Evolutionary conservation across 768 basidiomycete genomes (phyloP).

Genomic region (Auriculariales sp.): DNA sequence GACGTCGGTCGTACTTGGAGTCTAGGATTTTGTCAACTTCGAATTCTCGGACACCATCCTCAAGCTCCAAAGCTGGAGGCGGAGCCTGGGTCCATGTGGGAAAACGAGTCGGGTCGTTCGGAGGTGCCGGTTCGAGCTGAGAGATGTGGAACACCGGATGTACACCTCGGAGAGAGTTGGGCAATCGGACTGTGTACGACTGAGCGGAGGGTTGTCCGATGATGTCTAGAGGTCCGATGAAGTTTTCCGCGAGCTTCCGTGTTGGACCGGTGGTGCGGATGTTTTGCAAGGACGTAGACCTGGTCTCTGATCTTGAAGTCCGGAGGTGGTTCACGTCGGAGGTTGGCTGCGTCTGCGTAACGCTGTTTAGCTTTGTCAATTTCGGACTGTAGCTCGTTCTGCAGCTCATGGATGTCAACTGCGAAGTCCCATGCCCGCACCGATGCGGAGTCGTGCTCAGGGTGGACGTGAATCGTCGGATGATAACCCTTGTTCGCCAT

Average conservation of each 20-base stretch:
- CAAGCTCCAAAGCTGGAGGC: conserved; percentile 5
- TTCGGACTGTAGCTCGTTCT: neutral
- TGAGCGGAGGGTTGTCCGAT: conserved; percentile 10
- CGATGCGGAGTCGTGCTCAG: conserved; percentile 2
- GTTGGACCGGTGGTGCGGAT: neutral
- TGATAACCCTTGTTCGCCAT: conserved; percentile 17
- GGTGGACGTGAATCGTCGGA: conserved; percentile 11
- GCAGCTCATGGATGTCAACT: conserved; percentile 2
- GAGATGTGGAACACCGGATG: conserved; percentile 12
- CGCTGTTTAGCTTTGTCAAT: neutral
- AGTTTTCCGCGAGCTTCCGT: conserved; percentile 12
- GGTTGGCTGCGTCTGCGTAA: neutral
- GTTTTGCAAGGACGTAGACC: conserved; percentile 1
- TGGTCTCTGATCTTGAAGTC: neutral
- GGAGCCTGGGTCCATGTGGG: neutral
- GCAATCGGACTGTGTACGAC: conserved; percentile 12
- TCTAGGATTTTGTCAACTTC: conserved; percentile 9
- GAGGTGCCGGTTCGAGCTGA: neutral
- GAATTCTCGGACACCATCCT: conserved; percentile 8
- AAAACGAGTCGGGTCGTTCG: neutral
- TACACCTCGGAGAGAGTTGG: conserved; percentile 8
- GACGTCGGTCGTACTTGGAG: conserved; percentile 5
- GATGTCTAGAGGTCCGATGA: conserved; percentile 11
- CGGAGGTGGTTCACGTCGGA: neutral
- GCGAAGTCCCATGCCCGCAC: conserved; percentile 1